Evolutionary conservation across 164 flowering plant genomes (phyloP), one percentile per base, ranked within the genome.

Genomic region (Liriodendron chinense): DNA sequence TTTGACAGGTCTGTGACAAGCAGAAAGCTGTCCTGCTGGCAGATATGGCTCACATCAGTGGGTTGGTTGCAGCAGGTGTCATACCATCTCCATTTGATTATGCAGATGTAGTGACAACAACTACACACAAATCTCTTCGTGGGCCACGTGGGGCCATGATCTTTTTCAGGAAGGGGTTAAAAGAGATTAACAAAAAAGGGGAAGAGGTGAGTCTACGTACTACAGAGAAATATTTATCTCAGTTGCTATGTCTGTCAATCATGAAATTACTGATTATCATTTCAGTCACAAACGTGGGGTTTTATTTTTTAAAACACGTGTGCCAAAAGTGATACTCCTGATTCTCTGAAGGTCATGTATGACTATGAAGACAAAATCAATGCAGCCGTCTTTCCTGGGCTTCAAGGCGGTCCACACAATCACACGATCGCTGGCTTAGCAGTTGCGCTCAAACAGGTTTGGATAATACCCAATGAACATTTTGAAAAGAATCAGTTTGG

Each of bases 391-490:
- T 94, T 96, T 78, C 98, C 99, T 75, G 98, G 99, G 74, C 98
- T 96, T 82, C 99, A 96, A 89, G 99, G 99, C 61, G 99, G 99
- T 56, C 99, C 99, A 0, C 99, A 96, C 84, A 96, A 96, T 81
- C 99, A 96, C 86, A 96, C 99, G 28, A 96, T 96, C 72, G 56
- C 98, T 76, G 99, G 98, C 21, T 84, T 96, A 81, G 99, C 99
- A 53, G 99, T 94, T 78, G 98, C 98, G 21, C 73, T 96, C 83
- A 96, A 96, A 79, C 99, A 96, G 96, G 99, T 93, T 24, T 24
- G 64, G 10, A 53, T 21, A 8, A 21, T 20, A 28, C 73, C 43
- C 8, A 4, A 25, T 22, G 68, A 22, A 65, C 13, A 24, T 23
- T 65, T n/a, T 47, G 20, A 14, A 67, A 67, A 16, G 43, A 34